Evolutionary conservation across 2,329 filamentous ascomycete genomes (phyloP), one percentile per base, ranked within the genome.

Genomic region (Xylaria sp.): DNA sequence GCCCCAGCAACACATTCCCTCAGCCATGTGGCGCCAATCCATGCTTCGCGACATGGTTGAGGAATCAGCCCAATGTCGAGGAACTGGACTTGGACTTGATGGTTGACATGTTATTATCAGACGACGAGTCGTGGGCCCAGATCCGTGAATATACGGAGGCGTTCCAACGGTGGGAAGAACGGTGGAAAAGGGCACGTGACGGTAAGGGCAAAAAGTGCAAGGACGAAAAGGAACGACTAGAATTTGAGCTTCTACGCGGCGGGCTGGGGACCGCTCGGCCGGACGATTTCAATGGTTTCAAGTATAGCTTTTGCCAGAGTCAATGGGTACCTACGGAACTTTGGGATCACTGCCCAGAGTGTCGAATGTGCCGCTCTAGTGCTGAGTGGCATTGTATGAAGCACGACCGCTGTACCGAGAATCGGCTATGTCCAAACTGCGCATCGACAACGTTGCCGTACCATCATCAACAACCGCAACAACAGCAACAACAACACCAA

Each of bases 1-100:
- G 74, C 1, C 69, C 73, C 9, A 58, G 63, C 25, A 60, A 56
- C 19, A 58, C 57, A n/a, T 76, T 74, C 38, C 60, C 71, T 4
- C 75, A 71, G 45, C 69, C 72, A 11, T 76, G 74, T 53, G 70
- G 73, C 7, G 70, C 74, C 19, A 75, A 73, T 46, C 62, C 72
- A 3, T 76, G 74, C 60, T 76, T 75, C 47, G 73, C 73, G 25
- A 75, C 72, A 1, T 76, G 74, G 74, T 63, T 76, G 19, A 72
- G 70, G 21, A 74, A 75, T 52, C 74, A 76, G 37, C 73, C 73
- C 14, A 75, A 74, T 42, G 69, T 75, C 35, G 74, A 75, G 47
- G 74, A 76, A 49, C 65, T 76, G 9, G 73, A 76, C 45, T 63
- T 68, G 17, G 74, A 76, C 15, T 60, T 76, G 19, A 75, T 76